Evolutionary conservation across 108 stramenopile genomes (phyloP), one percentile per base, ranked within the genome.

Genomic region (Aurantiochytrium sp.): DNA sequence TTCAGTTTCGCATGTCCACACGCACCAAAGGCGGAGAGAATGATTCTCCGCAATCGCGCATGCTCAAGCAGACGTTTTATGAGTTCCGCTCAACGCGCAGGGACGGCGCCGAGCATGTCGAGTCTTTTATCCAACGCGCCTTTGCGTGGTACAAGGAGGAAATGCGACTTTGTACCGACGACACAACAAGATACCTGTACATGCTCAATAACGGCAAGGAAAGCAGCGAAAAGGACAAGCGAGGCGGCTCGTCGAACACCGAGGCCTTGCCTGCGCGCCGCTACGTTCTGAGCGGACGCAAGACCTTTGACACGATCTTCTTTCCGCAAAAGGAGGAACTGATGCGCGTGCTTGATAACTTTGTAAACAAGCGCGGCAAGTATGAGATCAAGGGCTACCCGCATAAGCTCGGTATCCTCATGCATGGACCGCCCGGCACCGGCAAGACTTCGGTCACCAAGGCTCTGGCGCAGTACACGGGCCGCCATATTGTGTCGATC

Each of bases 371-470:
- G 45, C 88, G 90, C 8, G 96, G 95, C 8, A 95, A 95, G 89
- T 96, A 95, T 88, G 90, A 91, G 43, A 96, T 96, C 92, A 73
- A 88, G 60, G 96, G 96, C 14, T 95, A 95, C 76, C 96, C 95
- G 23, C 95, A 95, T 90, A 96, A 96, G 90, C 94, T 96, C 16
- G 93, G 93, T 0, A 72, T 93, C 2, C 87, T 93, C 23, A 49
- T 93, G 55, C 90, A 91, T 59, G 93, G 93, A 0, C 92, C 92
- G 25, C 93, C 93, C 29, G 93, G 93, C 21, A 93, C 93, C 6
- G 93, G 93, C 58, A 93, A 93, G 88, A 92, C 93, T 42, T 90
- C 89, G 69, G 43, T 96, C 83, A 96, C 95, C 91, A 96, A 96
- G 91, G 95, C 95, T 4, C 55, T 96, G 64, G 96, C 95, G 5